Evolutionary conservation across 805 yeast genomes (phyloP).

Genomic region (Candida ficus): DNA sequence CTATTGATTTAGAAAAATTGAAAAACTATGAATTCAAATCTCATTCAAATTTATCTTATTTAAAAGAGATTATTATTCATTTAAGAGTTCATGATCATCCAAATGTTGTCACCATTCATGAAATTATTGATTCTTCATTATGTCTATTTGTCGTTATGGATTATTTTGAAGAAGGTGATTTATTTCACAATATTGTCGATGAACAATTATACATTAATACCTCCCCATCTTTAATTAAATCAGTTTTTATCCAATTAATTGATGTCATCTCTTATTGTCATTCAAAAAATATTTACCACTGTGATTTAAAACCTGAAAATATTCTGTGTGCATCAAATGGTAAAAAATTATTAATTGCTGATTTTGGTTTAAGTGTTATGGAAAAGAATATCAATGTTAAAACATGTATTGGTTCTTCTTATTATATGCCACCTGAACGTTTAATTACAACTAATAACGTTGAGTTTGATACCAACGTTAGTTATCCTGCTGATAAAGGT

Average conservation of each 20-base stretch:
- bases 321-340: constrained; percentile 62
- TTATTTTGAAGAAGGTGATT: constrained; percentile 78
- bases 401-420: constrained; percentile 80
- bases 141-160: constrained; percentile 77
- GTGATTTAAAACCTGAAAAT: constrained; percentile 96
- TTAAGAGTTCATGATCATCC: constrained; percentile 72
- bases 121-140: constrained; percentile 56
- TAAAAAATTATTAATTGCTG: constrained; percentile 59
- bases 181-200: constrained; percentile 82
- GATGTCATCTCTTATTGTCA: constrained; percentile 84
- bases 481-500: constrained; percentile 67
- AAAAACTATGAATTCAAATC: neutral
- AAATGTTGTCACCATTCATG: constrained; percentile 69
- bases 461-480: constrained; percentile 19
- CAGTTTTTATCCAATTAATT: constrained; percentile 68
- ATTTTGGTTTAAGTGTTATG: constrained; percentile 83
- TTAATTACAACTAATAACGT: constrained; percentile 32
- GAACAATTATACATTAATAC: constrained; percentile 48
- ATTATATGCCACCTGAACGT: constrained; percentile 92
- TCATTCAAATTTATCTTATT: constrained; percentile 9
- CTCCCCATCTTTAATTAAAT: constrained; percentile 46
- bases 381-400: constrained; percentile 54
- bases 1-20: constrained; percentile 21
- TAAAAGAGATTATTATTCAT: constrained; percentile 72
- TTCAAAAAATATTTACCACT: constrained; percentile 76